Evolutionary conservation across 2,329 filamentous ascomycete species (phyloP).

Genomic region (Fusarium napiforme): DNA sequence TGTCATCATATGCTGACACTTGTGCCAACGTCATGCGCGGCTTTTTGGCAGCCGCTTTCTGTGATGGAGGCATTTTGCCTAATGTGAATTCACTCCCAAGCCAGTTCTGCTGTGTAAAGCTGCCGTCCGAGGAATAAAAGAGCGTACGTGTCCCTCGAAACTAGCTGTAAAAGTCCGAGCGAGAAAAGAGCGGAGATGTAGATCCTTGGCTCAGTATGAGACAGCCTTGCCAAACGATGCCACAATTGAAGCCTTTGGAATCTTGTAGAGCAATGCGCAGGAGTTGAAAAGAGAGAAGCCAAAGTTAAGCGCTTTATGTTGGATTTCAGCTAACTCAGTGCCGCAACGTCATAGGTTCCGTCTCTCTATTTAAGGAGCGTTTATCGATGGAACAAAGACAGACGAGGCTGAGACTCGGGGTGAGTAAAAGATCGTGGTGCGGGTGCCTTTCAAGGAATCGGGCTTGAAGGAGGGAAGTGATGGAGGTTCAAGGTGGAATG

Average conservation of each 20-base stretch:
- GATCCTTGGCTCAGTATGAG: constrained; percentile 5
- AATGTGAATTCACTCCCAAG: background rate
- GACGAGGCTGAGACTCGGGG: constrained; percentile 26
- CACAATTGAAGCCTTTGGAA: background rate
- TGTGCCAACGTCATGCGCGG: constrained; percentile 85
- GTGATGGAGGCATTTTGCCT: constrained; percentile 52
- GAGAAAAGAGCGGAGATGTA: constrained; percentile 28
- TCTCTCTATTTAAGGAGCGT: constrained; percentile 17
- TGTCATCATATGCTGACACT: constrained; percentile 92
- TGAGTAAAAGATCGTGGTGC: constrained; percentile 10
- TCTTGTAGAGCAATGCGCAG: background rate
- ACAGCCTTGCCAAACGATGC: background rate
- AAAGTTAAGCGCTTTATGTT: constrained; percentile 25
- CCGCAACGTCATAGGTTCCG: constrained; percentile 43
- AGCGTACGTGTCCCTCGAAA: constrained; percentile 37
- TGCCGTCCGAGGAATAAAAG: constrained; percentile 25
- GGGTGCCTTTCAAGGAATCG: constrained; percentile 28
- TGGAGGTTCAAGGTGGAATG: constrained; percentile 43
- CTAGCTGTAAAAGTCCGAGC: constrained; percentile 24
- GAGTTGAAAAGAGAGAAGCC: constrained; percentile 14
- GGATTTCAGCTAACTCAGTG: constrained; percentile 40
- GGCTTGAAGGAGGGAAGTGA: constrained; percentile 43
- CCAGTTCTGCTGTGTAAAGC: background rate
- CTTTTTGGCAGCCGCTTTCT: constrained; percentile 61
- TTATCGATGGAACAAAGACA: constrained; percentile 20